Evolutionary conservation across 2,329 filamentous ascomycete genomes (phyloP), one percentile per base, ranked within the genome.

Genomic region (Gliomastix tumulicola): DNA sequence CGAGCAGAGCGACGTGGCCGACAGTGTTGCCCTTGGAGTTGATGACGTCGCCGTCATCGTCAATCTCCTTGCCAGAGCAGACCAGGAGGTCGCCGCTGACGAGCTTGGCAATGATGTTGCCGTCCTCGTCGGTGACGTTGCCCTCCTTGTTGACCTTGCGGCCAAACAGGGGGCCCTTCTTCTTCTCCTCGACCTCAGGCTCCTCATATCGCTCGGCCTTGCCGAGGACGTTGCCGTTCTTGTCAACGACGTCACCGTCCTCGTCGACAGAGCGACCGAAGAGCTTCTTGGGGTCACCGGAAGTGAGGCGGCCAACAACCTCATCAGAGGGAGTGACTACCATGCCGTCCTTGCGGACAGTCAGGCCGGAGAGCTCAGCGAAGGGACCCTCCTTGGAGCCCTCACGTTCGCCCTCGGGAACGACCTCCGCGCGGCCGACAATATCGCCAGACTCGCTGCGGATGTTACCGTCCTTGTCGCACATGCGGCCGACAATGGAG

Each of bases 201-300:
- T 75, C 71, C 46, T 75, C 69, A 73, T 73, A 79, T 16, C 75
- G 65, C 55, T 79, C 75, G 1, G 75, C 74, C 42, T 72, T 69
- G 20, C 73, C 75, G 3, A 79, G 55, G 2, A 63, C 53, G 43
- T 79, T 79, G 21, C 75, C 75, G 51, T 87, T 88, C 56, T 79
- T 80, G 65, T 92, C 87, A 38, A 84, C 69, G 21, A 94, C 79
- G 39, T 92, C 86, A 25, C 87, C 87, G 44, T 94, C 86, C 43
- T 87, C 81, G 39, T 92, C 87, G 15, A 92, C 86, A 8, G 68
- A 51, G 32, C 85, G 82, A 13, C 87, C 87, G 25, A 81, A 76
- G 2, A 94, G 71, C 35, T 69, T 66, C 69, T 87, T 88, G 23
- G 72, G 56, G 37, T 94, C 83, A 4, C 86, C 87, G 32, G 79